Conservation (phyloP, 495 filamentous ascomycete species). For the Penicillium longicatenatum region DNA sequence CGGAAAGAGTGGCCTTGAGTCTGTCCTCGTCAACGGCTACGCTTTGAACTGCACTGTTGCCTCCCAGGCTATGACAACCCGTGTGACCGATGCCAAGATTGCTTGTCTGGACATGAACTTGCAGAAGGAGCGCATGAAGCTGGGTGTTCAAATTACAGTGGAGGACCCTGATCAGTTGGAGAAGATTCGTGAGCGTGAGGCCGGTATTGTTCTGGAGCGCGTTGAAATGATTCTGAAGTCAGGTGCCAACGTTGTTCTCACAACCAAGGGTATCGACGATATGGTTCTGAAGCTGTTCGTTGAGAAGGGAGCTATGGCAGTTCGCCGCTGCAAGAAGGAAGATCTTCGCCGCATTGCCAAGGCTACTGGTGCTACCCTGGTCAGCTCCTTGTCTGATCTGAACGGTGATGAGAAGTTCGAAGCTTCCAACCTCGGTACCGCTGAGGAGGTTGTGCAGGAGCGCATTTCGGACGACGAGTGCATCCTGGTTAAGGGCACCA, state of each 20-base stretch:
- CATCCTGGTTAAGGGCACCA: conserved; percentile 94
- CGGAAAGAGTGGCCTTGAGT: conserved; percentile 88
- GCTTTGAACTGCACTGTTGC: conserved; percentile 98
- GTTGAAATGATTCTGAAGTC: conserved; percentile 98
- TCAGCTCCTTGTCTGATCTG: conserved; percentile 90
- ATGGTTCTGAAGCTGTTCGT: conserved; percentile 92
- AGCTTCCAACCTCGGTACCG: conserved; percentile 79
- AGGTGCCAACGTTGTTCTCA: conserved; percentile 93
- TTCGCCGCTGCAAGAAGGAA: conserved; percentile 98
- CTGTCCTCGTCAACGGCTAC: conserved; percentile 91
- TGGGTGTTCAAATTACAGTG: conserved; percentile 97
- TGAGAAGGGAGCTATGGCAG: conserved; percentile 93
- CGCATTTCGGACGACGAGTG: conserved; percentile 98
- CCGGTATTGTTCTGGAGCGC: conserved; percentile 89
- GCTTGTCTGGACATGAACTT: conserved; percentile 97
- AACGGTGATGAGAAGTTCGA: conserved; percentile 99
- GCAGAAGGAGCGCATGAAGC: conserved; percentile 98
- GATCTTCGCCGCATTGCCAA: conserved; percentile 94
- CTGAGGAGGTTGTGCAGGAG: conserved; percentile 95
- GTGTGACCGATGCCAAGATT: conserved; percentile 92
- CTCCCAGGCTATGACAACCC: conserved; percentile 96
- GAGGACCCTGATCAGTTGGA: conserved; percentile 97
- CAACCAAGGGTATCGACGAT: conserved; percentile 98
- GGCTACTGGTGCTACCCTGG: conserved; percentile 89
- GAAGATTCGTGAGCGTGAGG: conserved; percentile 90